Percentiles rank a stretch among this genome's conserved stretches.
Conservation (phyloP, 2,329 filamentous ascomycete species). For the Stromatinia cepivora region DNA sequence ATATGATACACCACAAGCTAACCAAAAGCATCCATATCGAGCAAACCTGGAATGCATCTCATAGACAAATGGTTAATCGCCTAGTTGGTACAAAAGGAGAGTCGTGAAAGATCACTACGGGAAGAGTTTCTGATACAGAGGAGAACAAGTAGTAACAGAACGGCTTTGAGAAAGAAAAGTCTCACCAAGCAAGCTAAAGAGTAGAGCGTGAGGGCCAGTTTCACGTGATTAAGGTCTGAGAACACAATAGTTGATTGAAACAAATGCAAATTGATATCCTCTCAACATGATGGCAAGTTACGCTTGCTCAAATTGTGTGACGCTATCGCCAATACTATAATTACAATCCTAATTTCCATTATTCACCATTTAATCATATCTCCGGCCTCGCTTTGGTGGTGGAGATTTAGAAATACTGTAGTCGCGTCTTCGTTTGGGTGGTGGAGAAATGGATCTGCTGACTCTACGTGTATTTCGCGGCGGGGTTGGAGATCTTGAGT, state of each 20-base stretch:
- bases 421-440: conserved; percentile 36
- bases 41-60: background rate
- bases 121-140: background rate
- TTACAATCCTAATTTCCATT: background rate
- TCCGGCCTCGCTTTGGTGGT: conserved; percentile 37
- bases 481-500: conserved; percentile 31
- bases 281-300: background rate
- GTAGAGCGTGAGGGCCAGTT: background rate
- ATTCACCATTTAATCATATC: conserved; percentile 27
- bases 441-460: conserved; percentile 35
- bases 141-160: too few relatives aligned
- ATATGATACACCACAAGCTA: background rate
- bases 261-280: conserved; percentile 1
- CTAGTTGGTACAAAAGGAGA: background rate
- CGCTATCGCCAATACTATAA: conserved; percentile 2
- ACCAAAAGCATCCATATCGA: background rate
- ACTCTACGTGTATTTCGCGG: conserved; percentile 26
- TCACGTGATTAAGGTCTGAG: background rate
- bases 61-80: background rate
- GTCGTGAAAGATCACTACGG: background rate
- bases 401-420: conserved; percentile 37
- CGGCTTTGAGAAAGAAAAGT: background rate
- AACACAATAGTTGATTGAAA: background rate
- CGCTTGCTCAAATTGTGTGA: background rate
- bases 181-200: background rate